phyloP scores from a whole-genome alignment of 2,329 filamentous ascomycete species.

The Penicillium sp. region DNA sequence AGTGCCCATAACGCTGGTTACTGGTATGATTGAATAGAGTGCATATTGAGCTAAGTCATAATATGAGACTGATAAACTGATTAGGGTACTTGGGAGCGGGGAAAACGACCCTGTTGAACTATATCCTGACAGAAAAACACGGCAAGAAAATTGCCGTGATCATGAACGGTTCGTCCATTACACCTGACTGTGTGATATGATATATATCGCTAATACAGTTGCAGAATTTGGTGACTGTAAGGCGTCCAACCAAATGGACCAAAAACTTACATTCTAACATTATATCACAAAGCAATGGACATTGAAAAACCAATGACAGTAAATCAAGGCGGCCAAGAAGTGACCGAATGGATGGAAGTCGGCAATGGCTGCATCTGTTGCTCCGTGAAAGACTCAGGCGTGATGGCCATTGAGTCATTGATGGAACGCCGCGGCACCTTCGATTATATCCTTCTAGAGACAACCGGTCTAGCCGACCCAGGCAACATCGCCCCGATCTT shows the following conservation, averaged over 20 bases:
- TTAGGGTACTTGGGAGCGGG: conserved; percentile 89
- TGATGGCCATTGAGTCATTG: conserved; percentile 89
- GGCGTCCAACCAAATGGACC: conserved; percentile 25
- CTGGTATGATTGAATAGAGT: conserved; percentile 36
- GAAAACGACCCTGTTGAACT: conserved; percentile 93
- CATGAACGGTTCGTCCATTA: conserved; percentile 67
- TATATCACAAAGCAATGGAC: conserved; percentile 65
- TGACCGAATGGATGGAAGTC: conserved; percentile 92
- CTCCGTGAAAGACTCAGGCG: conserved; percentile 92
- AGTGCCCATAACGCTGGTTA: conserved; percentile 52
- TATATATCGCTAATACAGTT: conserved; percentile 16
- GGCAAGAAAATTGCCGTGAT: conserved; percentile 98
- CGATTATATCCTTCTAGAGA: conserved; percentile 96
- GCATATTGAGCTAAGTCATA: neutral
- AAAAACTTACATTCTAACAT: conserved; percentile 1
- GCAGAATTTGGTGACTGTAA: conserved; percentile 78
- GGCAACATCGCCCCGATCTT: conserved; percentile 94
- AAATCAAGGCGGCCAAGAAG: conserved; percentile 75
- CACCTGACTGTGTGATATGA: neutral
- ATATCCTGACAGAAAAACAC: conserved; percentile 91
- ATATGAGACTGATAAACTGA: conserved; percentile 4
- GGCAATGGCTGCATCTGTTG: conserved; percentile 98
- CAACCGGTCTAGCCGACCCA: conserved; percentile 89
- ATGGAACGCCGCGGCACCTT: conserved; percentile 94
- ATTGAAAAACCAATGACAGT: conserved; percentile 96